phyloP scores from a whole-genome alignment of 1,139 yeast genomes.

The Suzukiozyma palmioleophila region DNA sequence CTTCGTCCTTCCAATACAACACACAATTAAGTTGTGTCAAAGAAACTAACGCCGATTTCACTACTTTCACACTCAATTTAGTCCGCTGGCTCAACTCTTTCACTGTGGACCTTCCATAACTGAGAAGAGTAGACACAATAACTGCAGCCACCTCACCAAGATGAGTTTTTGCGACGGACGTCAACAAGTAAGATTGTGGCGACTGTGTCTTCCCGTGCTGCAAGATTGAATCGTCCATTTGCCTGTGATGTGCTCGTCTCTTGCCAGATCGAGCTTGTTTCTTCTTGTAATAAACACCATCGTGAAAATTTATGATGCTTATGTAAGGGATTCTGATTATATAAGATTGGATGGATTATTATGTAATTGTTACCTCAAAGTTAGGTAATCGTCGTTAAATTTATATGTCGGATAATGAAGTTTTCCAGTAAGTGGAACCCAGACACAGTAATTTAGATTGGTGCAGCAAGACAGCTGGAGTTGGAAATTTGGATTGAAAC shows the following conservation, averaged over 20 bases:
- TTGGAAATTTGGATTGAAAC: no score
- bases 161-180: constrained; percentile 49
- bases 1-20: constrained; percentile 46
- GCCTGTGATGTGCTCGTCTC: not conserved
- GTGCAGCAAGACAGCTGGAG: no score
- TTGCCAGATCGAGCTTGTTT: not conserved
- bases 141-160: constrained; percentile 64
- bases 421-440: no score
- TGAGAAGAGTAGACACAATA: constrained; percentile 49
- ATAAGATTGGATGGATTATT: no score
- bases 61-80: constrained; percentile 35
- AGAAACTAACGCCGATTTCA: constrained; percentile 58
- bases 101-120: constrained; percentile 56
- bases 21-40: constrained; percentile 65
- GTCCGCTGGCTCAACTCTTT: constrained; percentile 43
- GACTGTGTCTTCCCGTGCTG: constrained; percentile 43
- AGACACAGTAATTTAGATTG: no score
- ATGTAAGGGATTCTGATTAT: no score
- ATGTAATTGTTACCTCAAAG: no score
- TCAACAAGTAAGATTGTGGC: constrained; percentile 57
- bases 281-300: not conserved
- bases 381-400: no score
- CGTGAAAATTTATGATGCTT: not conserved
- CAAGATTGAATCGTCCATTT: constrained; percentile 13
- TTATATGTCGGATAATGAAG: no score